Evolutionary conservation across 2,329 filamentous ascomycete genomes (phyloP).

Genomic region (Xylariaceae sp.): DNA sequence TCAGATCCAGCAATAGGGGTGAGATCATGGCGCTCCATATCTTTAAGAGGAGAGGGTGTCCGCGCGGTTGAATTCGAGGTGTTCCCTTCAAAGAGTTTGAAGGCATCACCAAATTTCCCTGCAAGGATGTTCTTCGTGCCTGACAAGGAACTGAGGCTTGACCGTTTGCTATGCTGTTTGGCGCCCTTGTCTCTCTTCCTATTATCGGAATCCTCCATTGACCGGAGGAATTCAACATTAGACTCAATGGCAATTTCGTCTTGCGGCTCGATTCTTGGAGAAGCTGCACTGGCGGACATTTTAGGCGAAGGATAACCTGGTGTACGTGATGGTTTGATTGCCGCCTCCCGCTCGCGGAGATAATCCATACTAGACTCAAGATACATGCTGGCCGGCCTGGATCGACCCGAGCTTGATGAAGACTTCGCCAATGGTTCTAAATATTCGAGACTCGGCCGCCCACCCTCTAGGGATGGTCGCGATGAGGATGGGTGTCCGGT

Average conservation of each 20-base stretch:
- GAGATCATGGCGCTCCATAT: conserved; percentile 56
- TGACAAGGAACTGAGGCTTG: conserved; percentile 74
- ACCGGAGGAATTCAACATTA: conserved; percentile 82
- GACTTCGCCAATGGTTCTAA: conserved; percentile 67
- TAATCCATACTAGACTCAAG: conserved; percentile 84
- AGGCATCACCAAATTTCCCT: conserved; percentile 90
- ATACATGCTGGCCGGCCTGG: conserved; percentile 81
- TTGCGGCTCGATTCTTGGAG: conserved; percentile 50
- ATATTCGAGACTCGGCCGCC: conserved; percentile 68
- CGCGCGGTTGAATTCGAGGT: conserved; percentile 42
- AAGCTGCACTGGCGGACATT: conserved; percentile 47
- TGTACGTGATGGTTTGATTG: conserved; percentile 48
- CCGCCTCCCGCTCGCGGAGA: conserved; percentile 75
- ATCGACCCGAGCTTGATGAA: conserved; percentile 56
- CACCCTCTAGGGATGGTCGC: conserved; percentile 73
- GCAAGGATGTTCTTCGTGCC: conserved; percentile 83
- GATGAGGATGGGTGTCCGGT: conserved; percentile 55
- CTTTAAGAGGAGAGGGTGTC: conserved; percentile 57
- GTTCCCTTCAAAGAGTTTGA: conserved; percentile 82
- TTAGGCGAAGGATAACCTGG: conserved; percentile 44
- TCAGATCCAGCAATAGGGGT: conserved; percentile 80
- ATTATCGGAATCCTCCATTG: conserved; percentile 69
- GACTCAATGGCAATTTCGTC: conserved; percentile 75
- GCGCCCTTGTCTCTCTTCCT: conserved; percentile 60
- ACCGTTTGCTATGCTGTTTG: conserved; percentile 69